These are phyloP conservation scores for Suhomyces xylopsoci DNA, from an alignment of 805 yeast species.

Conservation along the genomic window DNA sequence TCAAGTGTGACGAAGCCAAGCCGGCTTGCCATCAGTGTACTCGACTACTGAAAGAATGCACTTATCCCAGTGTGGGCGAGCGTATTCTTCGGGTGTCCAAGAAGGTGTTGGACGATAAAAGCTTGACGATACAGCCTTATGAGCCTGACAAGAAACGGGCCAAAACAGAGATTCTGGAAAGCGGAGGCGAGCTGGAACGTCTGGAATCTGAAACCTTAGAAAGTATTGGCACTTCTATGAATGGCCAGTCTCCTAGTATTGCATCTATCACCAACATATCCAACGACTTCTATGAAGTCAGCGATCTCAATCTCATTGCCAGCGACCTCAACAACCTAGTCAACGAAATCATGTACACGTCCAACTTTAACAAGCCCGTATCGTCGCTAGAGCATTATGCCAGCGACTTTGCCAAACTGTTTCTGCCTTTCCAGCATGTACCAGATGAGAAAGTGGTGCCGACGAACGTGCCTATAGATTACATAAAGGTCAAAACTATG, in stretches of 20 bases:
- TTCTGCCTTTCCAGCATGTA: neutral
- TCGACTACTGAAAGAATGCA: conserved; percentile 27
- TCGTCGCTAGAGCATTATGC: neutral
- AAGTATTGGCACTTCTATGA: neutral
- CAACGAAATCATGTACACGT: conserved; percentile 31
- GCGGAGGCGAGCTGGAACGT: neutral
- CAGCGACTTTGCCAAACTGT: conserved; percentile 1
- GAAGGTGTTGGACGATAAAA: conserved; percentile 4
- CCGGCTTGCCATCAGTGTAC: conserved; percentile 31
- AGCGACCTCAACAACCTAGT: conserved; percentile 38
- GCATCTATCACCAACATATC: neutral
- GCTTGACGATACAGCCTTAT: conserved; percentile 5
- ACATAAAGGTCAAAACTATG: conserved; percentile 19
- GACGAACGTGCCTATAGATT: conserved; percentile 26
- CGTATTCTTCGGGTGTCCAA: conserved; percentile 28
- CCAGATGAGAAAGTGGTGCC: conserved; percentile 9
- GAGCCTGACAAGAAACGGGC: neutral
- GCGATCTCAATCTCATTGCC: conserved; percentile 35
- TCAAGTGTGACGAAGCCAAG: conserved; percentile 35
- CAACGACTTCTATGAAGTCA: conserved; percentile 14
- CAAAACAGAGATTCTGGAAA: neutral
- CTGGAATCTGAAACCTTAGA: neutral
- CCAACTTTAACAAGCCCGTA: conserved; percentile 12
- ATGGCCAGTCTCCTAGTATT: neutral
- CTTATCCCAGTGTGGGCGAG: conserved; percentile 34